Base-by-base conservation (phyloP, 108 stramenopile species). In the Skeletonema grethae region DNA sequence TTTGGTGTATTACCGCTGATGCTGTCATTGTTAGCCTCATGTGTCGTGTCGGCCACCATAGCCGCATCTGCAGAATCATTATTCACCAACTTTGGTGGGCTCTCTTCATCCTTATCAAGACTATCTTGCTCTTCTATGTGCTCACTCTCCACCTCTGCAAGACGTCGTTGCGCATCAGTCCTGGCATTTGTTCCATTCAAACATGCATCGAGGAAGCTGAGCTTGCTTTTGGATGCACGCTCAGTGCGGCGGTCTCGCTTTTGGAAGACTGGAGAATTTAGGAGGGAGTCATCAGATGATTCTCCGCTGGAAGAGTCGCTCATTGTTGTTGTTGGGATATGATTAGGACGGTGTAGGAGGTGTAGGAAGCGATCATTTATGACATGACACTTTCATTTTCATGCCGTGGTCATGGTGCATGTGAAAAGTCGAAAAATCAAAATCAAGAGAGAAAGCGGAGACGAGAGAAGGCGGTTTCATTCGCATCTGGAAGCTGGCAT, bases 161-260 rank as follows among this genome's bases (percentile, higher is more conserved):
- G 72, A 4, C 79, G 61, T 12, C 79, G 46, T 3, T 79, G 66
- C 22, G 72, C 61, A 32, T 72, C 72, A 53, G 72, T 67, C 13
- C 81, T 76, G n/a, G 76, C 71, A 67, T 79, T 69, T 4, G 68
- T 57, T 11, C 72, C 67, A 13, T 53, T 48, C 1, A 79, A 46
- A 41, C 81, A 78, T 48, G 57, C 38, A 56, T 72, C 72, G 2
- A 79, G 50, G 46, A 79, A 79, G 43, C 68, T 72, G 53, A 73
- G 38, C 56, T 79, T 79, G 18, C 18, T 59, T 55, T 69, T 72
- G 6, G 72, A 71, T 48, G 79, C 71, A 1, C 79, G 71, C 20
- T 79, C 63, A 30, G 67, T 36, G 4, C 62, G 61, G 0, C 72
- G 59, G 29, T 79, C 67, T 38, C 66, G 72, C 28, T 64, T 79